These are phyloP conservation scores for Magnaporthiopsis rhizophila DNA, from an alignment of 2,329 filamentous ascomycete species.

Conservation along the genomic window DNA sequence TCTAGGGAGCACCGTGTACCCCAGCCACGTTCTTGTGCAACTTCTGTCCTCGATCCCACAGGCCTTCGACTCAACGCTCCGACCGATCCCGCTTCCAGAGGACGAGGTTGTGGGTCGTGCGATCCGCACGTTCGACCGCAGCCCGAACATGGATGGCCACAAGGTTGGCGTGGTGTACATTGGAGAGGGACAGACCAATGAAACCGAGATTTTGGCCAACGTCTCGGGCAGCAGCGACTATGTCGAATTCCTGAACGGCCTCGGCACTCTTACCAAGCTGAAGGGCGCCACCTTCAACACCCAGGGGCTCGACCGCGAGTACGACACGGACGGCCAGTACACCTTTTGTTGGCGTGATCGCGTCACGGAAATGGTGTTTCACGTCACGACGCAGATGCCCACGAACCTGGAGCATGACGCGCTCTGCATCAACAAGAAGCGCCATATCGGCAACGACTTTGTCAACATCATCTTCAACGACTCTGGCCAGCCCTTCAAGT, in stretches of 20 bases:
- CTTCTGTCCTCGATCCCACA: constrained; percentile 57
- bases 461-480: constrained; percentile 97
- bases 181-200: constrained; percentile 73
- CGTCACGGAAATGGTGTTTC: constrained; percentile 91
- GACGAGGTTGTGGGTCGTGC: constrained; percentile 65
- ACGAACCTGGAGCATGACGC: constrained; percentile 72
- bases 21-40: constrained; percentile 65
- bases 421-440: constrained; percentile 76
- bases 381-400: constrained; percentile 96
- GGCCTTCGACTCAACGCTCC: constrained; percentile 44
- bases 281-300: constrained; percentile 85
- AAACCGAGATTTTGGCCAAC: constrained; percentile 81
- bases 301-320: constrained; percentile 74
- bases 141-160: constrained; percentile 85
- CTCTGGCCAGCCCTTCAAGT: constrained; percentile 79
- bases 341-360: constrained; percentile 93
- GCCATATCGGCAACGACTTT: constrained; percentile 93
- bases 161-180: constrained; percentile 95
- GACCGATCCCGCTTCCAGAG: constrained; percentile 67
- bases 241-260: constrained; percentile 69
- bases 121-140: constrained; percentile 76
- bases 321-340: constrained; percentile 75
- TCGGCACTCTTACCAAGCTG: constrained; percentile 75
- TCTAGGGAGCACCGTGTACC: constrained; percentile 55
- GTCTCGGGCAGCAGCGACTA: constrained; percentile 82